Base-by-base conservation (phyloP, 1,139 yeast genomes). In the Debaryomyces robertsiae region DNA sequence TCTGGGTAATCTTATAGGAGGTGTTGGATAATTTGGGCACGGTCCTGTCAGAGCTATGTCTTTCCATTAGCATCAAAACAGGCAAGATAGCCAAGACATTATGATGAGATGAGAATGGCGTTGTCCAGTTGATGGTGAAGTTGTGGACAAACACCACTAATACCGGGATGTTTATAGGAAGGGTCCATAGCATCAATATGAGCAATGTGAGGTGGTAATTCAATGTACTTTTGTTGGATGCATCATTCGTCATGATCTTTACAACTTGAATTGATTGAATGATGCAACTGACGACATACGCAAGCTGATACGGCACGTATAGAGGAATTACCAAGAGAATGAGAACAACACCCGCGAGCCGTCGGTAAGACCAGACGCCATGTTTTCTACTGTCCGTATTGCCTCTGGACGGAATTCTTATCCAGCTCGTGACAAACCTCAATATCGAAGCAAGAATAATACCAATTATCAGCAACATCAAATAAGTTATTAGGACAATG, bases 241-340 rank as follows among this genome's bases (percentile, higher is more conserved):
- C 50, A 39, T 46, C 42, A 30, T 36, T 38, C 34, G 17, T 19
- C 18, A 35, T 38, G 16, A 24, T 13, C 10, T 33, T 37, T 11
- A 34, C 34, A 30, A 32, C 27, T 45, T 58, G 64, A 10, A 84
- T 56, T 4, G 62, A 52, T 55, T 84, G 91, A 1, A 81, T 69
- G 15, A 81, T 22, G 42, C 80, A 69, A 35, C 84, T 73, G 6
- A 85, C 70, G 10, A 82, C 63, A 53, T 75, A 87, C 0, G 87
- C 90, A 54, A 88, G 74, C 57, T 89, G 96, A 54, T 82, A 89
- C 1, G 96, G 96, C 18, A 87, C 65, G 54, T 81, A 82, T 28
- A 81, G 60, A 22, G 83, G 67, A 4, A 85, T 84, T 17, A 53
- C 38, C 24, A 54, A 72, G 42, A 52, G 27, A 19, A 82, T 49